Conservation (phyloP, 495 filamentous ascomycete genomes). For the Astrothelium macrocarpum region DNA sequence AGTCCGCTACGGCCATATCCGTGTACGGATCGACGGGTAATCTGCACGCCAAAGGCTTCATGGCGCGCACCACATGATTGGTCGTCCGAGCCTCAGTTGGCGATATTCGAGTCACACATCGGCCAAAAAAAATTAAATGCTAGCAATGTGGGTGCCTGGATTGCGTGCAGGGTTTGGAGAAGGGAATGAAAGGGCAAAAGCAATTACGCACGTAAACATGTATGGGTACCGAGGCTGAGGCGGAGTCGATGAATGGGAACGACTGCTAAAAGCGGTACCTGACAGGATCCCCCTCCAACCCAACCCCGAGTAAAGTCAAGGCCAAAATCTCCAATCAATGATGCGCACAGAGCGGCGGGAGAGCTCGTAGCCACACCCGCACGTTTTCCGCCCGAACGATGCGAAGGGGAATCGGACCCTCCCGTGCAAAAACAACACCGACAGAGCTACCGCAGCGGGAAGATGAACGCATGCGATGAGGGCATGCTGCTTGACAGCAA, state of each 20-base stretch:
- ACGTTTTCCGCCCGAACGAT: neutral
- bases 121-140: neutral
- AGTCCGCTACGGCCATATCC: neutral
- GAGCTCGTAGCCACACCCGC: neutral
- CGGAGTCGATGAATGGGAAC: neutral
- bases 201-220: neutral
- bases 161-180: neutral
- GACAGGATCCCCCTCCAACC: neutral
- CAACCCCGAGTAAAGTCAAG: neutral
- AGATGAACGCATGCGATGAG: neutral
- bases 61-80: neutral
- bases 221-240: neutral
- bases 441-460: neutral
- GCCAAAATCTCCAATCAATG: neutral
- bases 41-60: neutral
- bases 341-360: neutral
- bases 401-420: neutral
- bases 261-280: neutral
- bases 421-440: neutral
- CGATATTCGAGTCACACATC: neutral
- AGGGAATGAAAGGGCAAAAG: neutral
- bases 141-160: neutral
- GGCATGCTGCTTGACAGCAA: neutral
- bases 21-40: neutral
- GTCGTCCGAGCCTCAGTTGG: neutral